Evolutionary conservation across 352 stramenopile species (phyloP).

Genomic region (Globisporangium paroecandrum): DNA sequence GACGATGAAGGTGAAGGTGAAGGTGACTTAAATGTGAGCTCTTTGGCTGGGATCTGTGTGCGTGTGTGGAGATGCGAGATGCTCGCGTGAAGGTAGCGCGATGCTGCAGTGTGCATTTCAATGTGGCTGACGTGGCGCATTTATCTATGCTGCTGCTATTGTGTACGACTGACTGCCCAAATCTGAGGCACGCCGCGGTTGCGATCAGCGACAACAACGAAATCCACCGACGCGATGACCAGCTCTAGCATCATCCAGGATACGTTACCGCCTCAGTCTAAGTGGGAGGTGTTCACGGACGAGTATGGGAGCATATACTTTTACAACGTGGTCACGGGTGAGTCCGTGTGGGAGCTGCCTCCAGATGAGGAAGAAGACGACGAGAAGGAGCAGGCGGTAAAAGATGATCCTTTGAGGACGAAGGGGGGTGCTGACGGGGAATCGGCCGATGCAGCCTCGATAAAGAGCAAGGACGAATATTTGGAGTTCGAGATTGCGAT

Average conservation of each 20-base stretch:
- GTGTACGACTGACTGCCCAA: not conserved
- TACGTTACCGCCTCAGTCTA: not conserved
- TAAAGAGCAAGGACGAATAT: slow-evolving; percentile 16
- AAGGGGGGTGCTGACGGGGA: not conserved
- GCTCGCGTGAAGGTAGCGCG: not conserved
- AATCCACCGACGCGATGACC: not conserved
- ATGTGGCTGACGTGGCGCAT: not conserved
- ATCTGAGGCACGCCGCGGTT: not conserved
- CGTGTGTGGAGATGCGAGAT: not conserved
- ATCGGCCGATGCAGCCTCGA: too few relatives aligned
- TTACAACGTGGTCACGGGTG: slow-evolving; percentile 59
- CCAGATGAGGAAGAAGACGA: slow-evolving; percentile 28
- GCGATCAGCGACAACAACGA: not conserved
- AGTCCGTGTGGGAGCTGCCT: slow-evolving; percentile 70
- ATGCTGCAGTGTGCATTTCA: not conserved
- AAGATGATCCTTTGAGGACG: not conserved
- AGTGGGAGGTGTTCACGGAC: slow-evolving; percentile 66
- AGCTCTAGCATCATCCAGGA: not conserved
- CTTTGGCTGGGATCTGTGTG: not conserved
- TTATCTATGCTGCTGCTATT: not conserved
- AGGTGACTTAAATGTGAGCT: not conserved
- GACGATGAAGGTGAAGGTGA: not conserved
- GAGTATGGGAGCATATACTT: slow-evolving; percentile 77
- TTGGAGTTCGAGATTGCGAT: slow-evolving; percentile 42
- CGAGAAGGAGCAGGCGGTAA: not conserved